Evolutionary conservation across 768 basidiomycete species (phyloP).

Genomic region (Ramaria sp.): DNA sequence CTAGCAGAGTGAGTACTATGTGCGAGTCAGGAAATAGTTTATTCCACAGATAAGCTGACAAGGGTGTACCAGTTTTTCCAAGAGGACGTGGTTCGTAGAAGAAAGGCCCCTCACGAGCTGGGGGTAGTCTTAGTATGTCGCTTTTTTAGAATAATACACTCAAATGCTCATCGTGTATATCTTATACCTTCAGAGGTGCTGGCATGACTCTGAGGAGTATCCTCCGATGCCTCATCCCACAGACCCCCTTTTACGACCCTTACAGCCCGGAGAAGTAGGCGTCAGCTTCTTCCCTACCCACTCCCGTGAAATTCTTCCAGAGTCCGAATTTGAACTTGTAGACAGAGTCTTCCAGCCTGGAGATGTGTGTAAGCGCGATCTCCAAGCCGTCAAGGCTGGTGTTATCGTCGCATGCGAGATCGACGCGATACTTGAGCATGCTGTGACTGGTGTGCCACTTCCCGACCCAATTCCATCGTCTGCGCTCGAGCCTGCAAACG

Average conservation of each 20-base stretch:
- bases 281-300: constrained; percentile 53
- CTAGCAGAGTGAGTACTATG: constrained; percentile 2
- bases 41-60: neutral
- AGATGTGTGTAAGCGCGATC: constrained; percentile 70
- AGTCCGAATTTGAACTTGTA: constrained; percentile 56
- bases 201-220: constrained; percentile 78
- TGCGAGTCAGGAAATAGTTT: neutral
- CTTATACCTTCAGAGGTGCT: constrained; percentile 50
- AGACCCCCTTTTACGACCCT: constrained; percentile 68
- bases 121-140: constrained; percentile 57
- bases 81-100: constrained; percentile 28
- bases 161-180: neutral
- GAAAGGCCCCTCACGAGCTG: constrained; percentile 26
- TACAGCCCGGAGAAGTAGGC: constrained; percentile 72
- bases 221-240: constrained; percentile 30
- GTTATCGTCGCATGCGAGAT: constrained; percentile 57
- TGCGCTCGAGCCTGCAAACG: constrained; percentile 44
- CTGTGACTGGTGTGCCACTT: constrained; percentile 48
- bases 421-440: constrained; percentile 62
- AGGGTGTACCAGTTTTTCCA: constrained; percentile 24
- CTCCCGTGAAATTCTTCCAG: constrained; percentile 56
- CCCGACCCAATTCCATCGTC: constrained; percentile 51
- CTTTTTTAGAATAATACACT: constrained; percentile 1
- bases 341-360: constrained; percentile 72
- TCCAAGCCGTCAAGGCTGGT: constrained; percentile 66